These are phyloP conservation scores for Vanderwaltozyma tropicalis DNA, from an alignment of 805 yeast species.

Conservation along the genomic window DNA sequence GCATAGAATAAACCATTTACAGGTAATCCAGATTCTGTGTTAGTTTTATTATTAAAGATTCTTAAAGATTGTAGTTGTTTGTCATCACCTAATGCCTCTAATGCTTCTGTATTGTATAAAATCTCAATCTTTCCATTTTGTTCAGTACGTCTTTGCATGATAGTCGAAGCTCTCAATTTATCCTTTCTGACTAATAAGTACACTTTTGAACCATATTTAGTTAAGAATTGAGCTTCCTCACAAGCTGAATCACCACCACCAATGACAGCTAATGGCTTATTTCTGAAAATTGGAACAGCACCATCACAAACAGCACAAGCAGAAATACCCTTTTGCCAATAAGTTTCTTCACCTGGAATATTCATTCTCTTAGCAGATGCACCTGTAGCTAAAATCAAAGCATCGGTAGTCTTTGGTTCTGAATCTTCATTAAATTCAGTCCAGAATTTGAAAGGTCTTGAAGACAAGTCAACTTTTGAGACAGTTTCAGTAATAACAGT, in stretches of 20 bases:
- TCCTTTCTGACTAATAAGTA: conserved; percentile 90
- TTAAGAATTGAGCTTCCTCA: conserved; percentile 93
- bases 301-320: conserved; percentile 99
- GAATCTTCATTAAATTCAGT: conserved; percentile 88
- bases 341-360: conserved; percentile 91
- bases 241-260: conserved; percentile 99
- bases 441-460: conserved; percentile 93
- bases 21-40: conserved; percentile 54
- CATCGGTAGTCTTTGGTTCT: conserved; percentile 86
- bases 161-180: conserved; percentile 83
- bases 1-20: conserved; percentile 96
- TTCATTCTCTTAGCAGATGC: conserved; percentile 93
- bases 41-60: conserved; percentile 62
- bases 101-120: conserved; percentile 72
- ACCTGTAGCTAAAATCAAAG: conserved; percentile 90
- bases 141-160: conserved; percentile 90
- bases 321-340: conserved; percentile 98
- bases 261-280: conserved; percentile 92
- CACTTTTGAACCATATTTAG: conserved; percentile 96
- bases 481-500: conserved; percentile 91
- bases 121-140: conserved; percentile 83
- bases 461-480: conserved; percentile 78
- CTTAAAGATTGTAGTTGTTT: conserved; percentile 57
- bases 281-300: conserved; percentile 96
- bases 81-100: conserved; percentile 92